phyloP scores from a whole-genome alignment of 495 filamentous ascomycete species.

The Lasiosphaeriaceae sp. region DNA sequence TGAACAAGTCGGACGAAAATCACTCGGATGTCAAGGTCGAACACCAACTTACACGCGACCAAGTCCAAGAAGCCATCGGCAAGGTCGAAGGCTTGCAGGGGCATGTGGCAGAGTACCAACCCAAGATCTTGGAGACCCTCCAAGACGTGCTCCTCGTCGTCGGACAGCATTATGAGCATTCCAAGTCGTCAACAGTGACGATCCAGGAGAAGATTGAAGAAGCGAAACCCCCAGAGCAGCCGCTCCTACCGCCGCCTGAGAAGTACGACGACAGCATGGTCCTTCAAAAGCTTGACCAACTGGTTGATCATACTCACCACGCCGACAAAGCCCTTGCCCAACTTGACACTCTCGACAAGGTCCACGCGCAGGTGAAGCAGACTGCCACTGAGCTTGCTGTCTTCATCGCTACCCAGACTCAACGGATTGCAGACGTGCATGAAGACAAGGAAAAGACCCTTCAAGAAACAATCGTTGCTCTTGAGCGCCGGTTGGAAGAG shows the following conservation, averaged over 20 bases:
- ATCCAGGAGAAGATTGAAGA: slow-evolving; percentile 54
- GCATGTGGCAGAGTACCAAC: slow-evolving; percentile 74
- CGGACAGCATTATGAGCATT: slow-evolving; percentile 74
- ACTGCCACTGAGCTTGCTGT: slow-evolving; percentile 84
- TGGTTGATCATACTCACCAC: slow-evolving; percentile 63
- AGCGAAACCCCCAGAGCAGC: slow-evolving; percentile 39
- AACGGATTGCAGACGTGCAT: slow-evolving; percentile 71
- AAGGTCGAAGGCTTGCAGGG: slow-evolving; percentile 72
- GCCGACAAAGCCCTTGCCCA: slow-evolving; percentile 56
- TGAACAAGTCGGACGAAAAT: slow-evolving; percentile 71
- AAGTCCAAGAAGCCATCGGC: slow-evolving; percentile 65
- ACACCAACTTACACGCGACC: slow-evolving; percentile 71
- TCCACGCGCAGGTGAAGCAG: slow-evolving; percentile 81
- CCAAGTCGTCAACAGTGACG: slow-evolving; percentile 42
- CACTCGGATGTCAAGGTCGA: slow-evolving; percentile 67
- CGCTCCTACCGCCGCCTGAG: slow-evolving; percentile 37
- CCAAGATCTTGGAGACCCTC: slow-evolving; percentile 75
- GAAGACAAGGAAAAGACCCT: slow-evolving; percentile 76
- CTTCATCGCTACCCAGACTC: slow-evolving; percentile 77
- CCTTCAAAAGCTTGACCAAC: slow-evolving; percentile 79
- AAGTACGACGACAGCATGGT: slow-evolving; percentile 60
- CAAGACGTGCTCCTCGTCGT: slow-evolving; percentile 79
- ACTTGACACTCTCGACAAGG: slow-evolving; percentile 76
- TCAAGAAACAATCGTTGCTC: slow-evolving; percentile 72
- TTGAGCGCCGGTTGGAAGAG: slow-evolving; percentile 75